phyloP scores from a whole-genome alignment of 129 eudicot genomes.

The sunflower (Helianthus annuus) region DNA sequence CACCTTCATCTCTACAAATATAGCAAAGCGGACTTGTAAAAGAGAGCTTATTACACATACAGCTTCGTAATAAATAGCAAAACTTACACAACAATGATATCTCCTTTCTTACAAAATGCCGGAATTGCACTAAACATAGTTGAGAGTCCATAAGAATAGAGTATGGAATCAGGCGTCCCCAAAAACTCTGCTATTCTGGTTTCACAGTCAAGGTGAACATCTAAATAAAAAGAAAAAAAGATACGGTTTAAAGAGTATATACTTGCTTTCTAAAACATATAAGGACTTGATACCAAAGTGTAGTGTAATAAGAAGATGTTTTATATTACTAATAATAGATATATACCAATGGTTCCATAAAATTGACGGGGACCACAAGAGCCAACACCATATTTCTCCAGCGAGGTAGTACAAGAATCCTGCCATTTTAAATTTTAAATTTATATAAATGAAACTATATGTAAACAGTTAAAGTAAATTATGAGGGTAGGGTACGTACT shows the following conservation, averaged over 20 bases:
- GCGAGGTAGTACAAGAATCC: constrained; percentile 76
- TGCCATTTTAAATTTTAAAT: constrained; percentile 21
- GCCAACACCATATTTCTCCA: constrained; percentile 96
- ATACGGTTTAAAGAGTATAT: not conserved
- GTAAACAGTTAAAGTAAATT: not conserved
- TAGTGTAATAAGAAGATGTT: not conserved
- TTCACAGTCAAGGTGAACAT: constrained; percentile 96
- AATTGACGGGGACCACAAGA: constrained; percentile 96
- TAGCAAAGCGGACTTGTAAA: constrained; percentile 9
- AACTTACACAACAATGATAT: constrained; percentile 82
- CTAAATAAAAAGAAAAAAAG: constrained; percentile 34
- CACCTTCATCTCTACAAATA: constrained; percentile 84
- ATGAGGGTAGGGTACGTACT: constrained; percentile 36
- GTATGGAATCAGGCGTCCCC: constrained; percentile 82
- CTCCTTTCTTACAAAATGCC: constrained; percentile 96
- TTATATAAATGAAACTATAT: constrained; percentile 14
- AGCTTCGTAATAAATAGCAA: not conserved
- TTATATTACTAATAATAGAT: constrained; percentile 5
- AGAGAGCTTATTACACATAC: not conserved
- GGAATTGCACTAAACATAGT: constrained; percentile 99
- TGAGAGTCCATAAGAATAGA: constrained; percentile 86
- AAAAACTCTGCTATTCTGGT: constrained; percentile 73
- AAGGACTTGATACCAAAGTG: not conserved
- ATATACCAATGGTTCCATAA: constrained; percentile 85
- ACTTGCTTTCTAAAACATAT: not conserved